Evolutionary conservation across 2,329 filamentous ascomycete species (phyloP).

Genomic region (Xylaria sp.): DNA sequence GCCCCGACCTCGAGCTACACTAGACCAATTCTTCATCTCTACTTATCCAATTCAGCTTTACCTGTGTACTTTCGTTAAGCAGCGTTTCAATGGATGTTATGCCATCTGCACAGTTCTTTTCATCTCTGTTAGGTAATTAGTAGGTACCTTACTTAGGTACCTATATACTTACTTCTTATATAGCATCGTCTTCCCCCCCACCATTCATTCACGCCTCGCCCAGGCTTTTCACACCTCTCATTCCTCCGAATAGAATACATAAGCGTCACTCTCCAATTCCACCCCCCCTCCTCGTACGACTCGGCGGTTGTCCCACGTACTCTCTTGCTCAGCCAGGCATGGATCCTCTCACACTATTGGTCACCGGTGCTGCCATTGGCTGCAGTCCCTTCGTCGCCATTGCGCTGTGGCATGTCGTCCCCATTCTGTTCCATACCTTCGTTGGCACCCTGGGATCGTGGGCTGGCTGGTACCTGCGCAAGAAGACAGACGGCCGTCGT

Average conservation of each 20-base stretch:
- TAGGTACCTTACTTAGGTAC: neutral
- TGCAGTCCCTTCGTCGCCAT: constrained; percentile 47
- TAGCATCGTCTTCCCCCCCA: constrained; percentile 24
- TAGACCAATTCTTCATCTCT: too few relatives aligned
- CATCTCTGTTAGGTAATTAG: neutral
- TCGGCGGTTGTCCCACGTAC: constrained; percentile 14
- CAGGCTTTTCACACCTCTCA: neutral
- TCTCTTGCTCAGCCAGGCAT: constrained; percentile 40
- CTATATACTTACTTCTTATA: neutral
- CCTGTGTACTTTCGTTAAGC: neutral
- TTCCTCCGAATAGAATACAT: neutral
- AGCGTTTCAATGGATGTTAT: constrained; percentile 1
- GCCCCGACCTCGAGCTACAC: neutral
- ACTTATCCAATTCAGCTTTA: too few relatives aligned
- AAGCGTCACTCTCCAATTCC: neutral
- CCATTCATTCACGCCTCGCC: neutral
- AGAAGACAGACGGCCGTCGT: constrained; percentile 71
- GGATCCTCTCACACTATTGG: constrained; percentile 42
- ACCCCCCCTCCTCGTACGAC: neutral
- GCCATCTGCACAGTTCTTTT: constrained; percentile 7
- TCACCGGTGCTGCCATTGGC: constrained; percentile 46
- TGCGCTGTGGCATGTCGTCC: constrained; percentile 48
- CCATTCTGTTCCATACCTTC: constrained; percentile 53
- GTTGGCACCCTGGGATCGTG: constrained; percentile 55
- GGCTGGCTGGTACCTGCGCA: constrained; percentile 71